phyloP scores from a whole-genome alignment of 495 filamentous ascomycete species.

The Annulohypoxylon moriforme region DNA sequence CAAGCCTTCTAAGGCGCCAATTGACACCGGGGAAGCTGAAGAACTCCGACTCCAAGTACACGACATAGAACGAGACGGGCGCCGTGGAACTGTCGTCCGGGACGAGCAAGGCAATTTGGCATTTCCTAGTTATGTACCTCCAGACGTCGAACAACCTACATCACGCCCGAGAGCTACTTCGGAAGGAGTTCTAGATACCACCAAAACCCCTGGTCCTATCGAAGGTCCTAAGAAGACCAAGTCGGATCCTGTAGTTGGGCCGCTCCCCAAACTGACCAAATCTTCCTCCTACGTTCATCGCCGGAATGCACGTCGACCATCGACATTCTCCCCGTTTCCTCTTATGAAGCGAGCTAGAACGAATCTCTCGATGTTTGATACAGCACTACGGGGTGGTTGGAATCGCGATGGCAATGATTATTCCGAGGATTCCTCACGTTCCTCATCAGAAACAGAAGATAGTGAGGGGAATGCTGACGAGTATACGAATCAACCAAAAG shows the following conservation, averaged over 20 bases:
- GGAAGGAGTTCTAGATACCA: slow-evolving; percentile 4
- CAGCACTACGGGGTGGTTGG: not conserved
- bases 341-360: slow-evolving; percentile 47
- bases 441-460: slow-evolving; percentile 45
- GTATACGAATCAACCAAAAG: not conserved
- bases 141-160: slow-evolving; percentile 46
- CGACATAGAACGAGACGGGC: slow-evolving; percentile 34
- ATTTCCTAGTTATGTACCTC: slow-evolving; percentile 55
- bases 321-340: slow-evolving; percentile 17
- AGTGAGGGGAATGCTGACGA: slow-evolving; percentile 25
- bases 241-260: slow-evolving; percentile 30
- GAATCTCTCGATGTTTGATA: slow-evolving; percentile 38
- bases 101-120: slow-evolving; percentile 49
- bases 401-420: slow-evolving; percentile 18
- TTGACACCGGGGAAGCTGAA: slow-evolving; percentile 8
- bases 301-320: slow-evolving; percentile 22
- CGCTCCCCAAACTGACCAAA: slow-evolving; percentile 8
- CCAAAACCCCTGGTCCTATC: slow-evolving; percentile 10
- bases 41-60: slow-evolving; percentile 11
- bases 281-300: slow-evolving; percentile 37
- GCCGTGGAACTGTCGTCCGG: slow-evolving; percentile 43
- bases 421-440: slow-evolving; percentile 31
- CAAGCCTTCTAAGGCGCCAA: slow-evolving; percentile 33
- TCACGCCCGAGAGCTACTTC: slow-evolving; percentile 27
- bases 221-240: slow-evolving; percentile 29